A percentile compares a stretch with the other conserved stretches of the same genome.
These are phyloP conservation scores for Phytophthora multivora DNA, from an alignment of 352 stramenopile genomes.

Conservation along the genomic window DNA sequence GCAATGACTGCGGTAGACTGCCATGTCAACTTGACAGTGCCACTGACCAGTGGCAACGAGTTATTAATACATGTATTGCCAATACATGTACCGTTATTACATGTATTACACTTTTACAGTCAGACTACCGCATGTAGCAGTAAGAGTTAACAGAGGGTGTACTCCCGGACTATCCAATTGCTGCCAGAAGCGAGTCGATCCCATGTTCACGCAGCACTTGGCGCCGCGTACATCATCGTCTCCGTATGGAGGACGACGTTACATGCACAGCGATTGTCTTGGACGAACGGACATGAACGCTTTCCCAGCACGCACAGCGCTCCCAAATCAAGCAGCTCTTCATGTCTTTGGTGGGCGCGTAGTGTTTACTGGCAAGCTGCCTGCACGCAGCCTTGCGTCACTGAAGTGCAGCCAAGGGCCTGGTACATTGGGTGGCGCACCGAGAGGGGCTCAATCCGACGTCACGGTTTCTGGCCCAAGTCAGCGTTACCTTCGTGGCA, in stretches of 20 bases:
- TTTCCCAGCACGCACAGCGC: not conserved
- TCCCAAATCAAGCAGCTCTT: slow-evolving; percentile 28
- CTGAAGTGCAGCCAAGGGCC: not conserved
- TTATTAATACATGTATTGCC: too few species aligned
- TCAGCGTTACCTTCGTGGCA: slow-evolving; percentile 14
- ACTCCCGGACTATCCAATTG: slow-evolving; percentile 2
- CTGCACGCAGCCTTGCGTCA: not conserved
- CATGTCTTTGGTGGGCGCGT: slow-evolving; percentile 1
- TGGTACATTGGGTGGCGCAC: slow-evolving; percentile 8
- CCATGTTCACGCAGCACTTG: slow-evolving; percentile 13
- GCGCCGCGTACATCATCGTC: slow-evolving; percentile 6
- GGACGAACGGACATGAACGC: not conserved
- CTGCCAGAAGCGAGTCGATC: not conserved
- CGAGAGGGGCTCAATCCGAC: slow-evolving; percentile 7
- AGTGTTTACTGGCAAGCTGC: slow-evolving; percentile 4
- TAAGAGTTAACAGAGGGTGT: too few species aligned
- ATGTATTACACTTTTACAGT: too few species aligned
- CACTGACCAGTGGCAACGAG: too few species aligned
- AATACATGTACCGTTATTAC: too few species aligned
- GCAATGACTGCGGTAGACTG: too few species aligned
- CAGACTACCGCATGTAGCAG: too few species aligned
- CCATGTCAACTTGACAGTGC: too few species aligned
- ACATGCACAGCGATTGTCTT: not conserved
- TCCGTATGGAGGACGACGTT: not conserved
- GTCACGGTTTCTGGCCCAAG: not conserved